Conservation (phyloP, 1,284 basidiomycete species). For the Meira nashicola region DNA sequence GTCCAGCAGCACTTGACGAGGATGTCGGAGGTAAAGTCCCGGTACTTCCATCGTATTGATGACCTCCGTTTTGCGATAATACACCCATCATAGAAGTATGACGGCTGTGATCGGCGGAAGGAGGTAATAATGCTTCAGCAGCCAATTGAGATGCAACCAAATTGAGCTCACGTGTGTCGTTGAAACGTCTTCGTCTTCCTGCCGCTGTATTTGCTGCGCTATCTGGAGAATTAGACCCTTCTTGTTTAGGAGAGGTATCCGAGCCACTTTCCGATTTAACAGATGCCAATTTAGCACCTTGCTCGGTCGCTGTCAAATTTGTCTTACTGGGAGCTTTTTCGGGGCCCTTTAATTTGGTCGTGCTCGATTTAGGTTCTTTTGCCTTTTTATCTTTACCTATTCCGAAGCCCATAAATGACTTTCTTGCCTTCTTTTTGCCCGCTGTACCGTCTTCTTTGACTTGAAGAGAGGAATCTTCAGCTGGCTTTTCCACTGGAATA, state of each 20-base stretch:
- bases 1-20: not conserved
- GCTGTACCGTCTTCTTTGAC: not conserved
- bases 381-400: constrained; percentile 19
- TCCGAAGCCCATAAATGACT: constrained; percentile 15
- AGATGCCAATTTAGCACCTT: too few relatives aligned
- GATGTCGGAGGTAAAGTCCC: not conserved
- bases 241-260: too few relatives aligned
- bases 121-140: constrained; percentile 19
- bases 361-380: constrained; percentile 19
- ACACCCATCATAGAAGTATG: too few relatives aligned
- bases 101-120: not conserved
- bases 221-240: too few relatives aligned
- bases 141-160: constrained; percentile 37
- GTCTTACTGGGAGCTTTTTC: too few relatives aligned
- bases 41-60: too few relatives aligned
- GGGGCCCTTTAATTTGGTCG: constrained; percentile 19
- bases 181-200: constrained; percentile 26
- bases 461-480: not conserved
- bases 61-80: too few relatives aligned
- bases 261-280: too few relatives aligned
- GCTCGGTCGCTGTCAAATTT: too few relatives aligned
- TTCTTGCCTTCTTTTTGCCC: not conserved
- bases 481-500: not conserved
- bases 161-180: constrained; percentile 37
- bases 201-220: not conserved